A percentile compares a stretch with the other conserved stretches of the same genome.
These are phyloP conservation scores for Diplocarpon mali DNA, from an alignment of 2,329 filamentous ascomycete genomes.

Conservation along the genomic window DNA sequence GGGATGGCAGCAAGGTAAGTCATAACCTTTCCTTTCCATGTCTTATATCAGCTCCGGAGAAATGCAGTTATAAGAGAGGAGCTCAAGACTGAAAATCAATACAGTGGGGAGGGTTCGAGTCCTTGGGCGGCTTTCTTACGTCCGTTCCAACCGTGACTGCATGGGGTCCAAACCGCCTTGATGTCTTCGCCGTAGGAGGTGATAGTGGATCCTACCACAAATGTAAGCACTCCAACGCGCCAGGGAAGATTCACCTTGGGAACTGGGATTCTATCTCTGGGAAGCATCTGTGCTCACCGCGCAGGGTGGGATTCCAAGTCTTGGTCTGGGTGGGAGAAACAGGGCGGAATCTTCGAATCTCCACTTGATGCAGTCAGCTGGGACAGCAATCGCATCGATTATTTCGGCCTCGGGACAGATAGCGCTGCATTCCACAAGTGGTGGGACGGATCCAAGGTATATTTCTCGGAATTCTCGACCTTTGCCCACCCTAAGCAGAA, in stretches of 20 bases:
- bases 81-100: background rate
- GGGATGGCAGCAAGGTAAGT: constrained; percentile 1
- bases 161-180: constrained; percentile 7
- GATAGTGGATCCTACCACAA: constrained; percentile 7
- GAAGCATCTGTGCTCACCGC: too few species aligned
- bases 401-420: constrained; percentile 7
- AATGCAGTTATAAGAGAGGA: background rate
- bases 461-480: background rate
- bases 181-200: constrained; percentile 7
- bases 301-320: constrained; percentile 5
- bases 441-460: constrained; percentile 5
- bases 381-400: constrained; percentile 13
- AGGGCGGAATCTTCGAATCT: constrained; percentile 6
- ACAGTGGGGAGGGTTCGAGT: constrained; percentile 9
- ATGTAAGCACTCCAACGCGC: background rate
- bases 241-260: too few species aligned
- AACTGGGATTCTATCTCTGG: too few species aligned
- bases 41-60: too few species aligned
- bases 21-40: background rate
- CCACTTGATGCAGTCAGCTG: constrained; percentile 11
- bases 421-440: constrained; percentile 6
- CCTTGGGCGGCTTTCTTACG: constrained; percentile 8
- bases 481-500: background rate
- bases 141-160: constrained; percentile 5
- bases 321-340: constrained; percentile 7